Conservation (phyloP, 768 basidiomycete species). For the Trametes elegans region DNA sequence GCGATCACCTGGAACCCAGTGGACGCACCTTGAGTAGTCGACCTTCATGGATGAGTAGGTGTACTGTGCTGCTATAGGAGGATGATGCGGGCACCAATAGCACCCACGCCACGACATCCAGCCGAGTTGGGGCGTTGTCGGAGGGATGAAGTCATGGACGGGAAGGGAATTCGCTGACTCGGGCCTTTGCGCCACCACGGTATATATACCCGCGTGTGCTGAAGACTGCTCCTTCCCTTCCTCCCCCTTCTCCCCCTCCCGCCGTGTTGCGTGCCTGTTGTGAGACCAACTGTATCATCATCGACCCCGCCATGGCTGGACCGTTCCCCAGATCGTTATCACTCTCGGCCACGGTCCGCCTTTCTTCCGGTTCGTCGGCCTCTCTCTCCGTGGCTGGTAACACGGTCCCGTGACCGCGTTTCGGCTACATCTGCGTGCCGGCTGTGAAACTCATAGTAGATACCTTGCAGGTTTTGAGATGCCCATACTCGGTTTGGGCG, state of each 20-base stretch:
- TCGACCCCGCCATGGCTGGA: neutral
- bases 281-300: neutral
- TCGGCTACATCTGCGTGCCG: too few species aligned
- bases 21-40: slow-evolving; percentile 32
- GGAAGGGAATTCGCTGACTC: too few species aligned
- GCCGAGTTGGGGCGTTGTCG: too few species aligned
- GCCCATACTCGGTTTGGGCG: slow-evolving; percentile 68
- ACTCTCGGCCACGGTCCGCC: slow-evolving; percentile 31
- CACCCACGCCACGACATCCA: too few species aligned
- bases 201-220: neutral
- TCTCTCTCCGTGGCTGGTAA: neutral
- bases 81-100: too few species aligned
- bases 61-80: too few species aligned
- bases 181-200: neutral
- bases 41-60: too few species aligned
- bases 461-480: slow-evolving; percentile 55
- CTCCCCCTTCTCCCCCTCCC: neutral
- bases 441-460: too few species aligned
- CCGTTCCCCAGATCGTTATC: slow-evolving; percentile 21
- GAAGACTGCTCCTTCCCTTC: neutral
- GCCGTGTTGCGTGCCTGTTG: neutral
- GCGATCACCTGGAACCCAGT: slow-evolving; percentile 86
- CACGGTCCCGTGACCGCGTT: slow-evolving; percentile 41
- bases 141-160: too few species aligned
- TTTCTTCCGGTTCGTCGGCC: slow-evolving; percentile 37